Evolutionary conservation across 257 asterid species (phyloP).

Genomic region (Sherardia arvensis): DNA sequence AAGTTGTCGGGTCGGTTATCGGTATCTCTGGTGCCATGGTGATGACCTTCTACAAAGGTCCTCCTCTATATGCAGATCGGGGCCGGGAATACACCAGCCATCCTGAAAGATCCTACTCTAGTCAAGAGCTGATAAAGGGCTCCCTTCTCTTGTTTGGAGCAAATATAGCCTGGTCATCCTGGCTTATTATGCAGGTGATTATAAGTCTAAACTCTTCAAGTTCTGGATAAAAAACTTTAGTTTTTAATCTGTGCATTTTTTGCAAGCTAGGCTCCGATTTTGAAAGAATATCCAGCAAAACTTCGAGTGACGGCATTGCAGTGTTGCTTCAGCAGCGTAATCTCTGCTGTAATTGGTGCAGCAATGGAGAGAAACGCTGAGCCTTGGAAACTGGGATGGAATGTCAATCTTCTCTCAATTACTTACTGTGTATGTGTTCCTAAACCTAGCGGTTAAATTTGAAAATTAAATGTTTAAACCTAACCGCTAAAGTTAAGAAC

Average conservation of each 20-base stretch:
- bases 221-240: too few species aligned
- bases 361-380: conserved; percentile 15
- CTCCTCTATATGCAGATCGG: conserved; percentile 21
- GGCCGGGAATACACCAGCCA: conserved; percentile 5
- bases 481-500: too few species aligned
- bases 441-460: too few species aligned
- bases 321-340: conserved; percentile 19
- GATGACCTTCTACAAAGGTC: conserved; percentile 50
- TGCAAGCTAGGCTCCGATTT: conserved; percentile 18
- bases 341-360: conserved; percentile 13
- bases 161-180: conserved; percentile 33
- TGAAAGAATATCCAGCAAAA: conserved; percentile 26
- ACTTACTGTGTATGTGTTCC: conserved; percentile 18
- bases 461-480: too few species aligned
- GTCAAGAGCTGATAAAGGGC: conserved; percentile 54
- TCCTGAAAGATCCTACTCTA: conserved; percentile 10
- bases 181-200: conserved; percentile 57
- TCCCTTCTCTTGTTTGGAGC: conserved; percentile 39
- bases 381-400: conserved; percentile 26
- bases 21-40: conserved; percentile 43
- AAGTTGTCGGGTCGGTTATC: conserved; percentile 37
- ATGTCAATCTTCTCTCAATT: conserved; percentile 18
- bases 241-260: background rate
- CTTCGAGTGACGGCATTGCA: conserved; percentile 21
- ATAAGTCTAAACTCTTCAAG: too few species aligned